These are phyloP conservation scores for Jamesozyma lodderae DNA, from an alignment of 805 yeast genomes.

Conservation along the genomic window DNA sequence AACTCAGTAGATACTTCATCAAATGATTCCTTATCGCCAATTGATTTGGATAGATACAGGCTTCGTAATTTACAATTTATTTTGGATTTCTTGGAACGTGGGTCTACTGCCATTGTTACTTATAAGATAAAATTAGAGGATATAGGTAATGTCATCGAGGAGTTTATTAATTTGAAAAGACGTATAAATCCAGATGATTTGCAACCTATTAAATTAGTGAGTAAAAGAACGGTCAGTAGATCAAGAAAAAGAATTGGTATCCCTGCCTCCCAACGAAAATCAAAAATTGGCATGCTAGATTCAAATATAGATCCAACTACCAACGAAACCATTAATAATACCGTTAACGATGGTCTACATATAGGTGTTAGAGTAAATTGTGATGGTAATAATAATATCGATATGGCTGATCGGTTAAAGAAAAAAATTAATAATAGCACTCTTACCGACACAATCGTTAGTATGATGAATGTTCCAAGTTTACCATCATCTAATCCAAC, in stretches of 20 bases:
- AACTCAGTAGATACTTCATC: too few relatives aligned
- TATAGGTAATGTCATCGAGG: not conserved
- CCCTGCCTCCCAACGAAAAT: not conserved
- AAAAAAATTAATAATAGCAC: too few relatives aligned
- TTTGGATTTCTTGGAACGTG: not conserved
- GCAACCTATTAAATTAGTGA: not conserved
- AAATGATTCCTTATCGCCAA: too few relatives aligned
- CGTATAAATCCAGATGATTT: not conserved
- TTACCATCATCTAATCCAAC: too few relatives aligned
- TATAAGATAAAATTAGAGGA: not conserved
- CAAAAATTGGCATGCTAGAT: not conserved
- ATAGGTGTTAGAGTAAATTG: not conserved
- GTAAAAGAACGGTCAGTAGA: conserved; percentile 4
- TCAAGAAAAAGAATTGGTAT: conserved; percentile 6
- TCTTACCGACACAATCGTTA: not conserved
- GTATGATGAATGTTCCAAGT: too few relatives aligned
- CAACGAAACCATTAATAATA: not conserved
- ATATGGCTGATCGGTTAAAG: too few relatives aligned
- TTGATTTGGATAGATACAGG: not conserved
- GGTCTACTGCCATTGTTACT: not conserved
- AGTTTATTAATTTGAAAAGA: not conserved
- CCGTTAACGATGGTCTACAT: not conserved
- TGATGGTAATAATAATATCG: not conserved
- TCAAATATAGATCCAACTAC: not conserved
- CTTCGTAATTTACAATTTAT: conserved; percentile 1